Base-by-base conservation (phyloP, 768 basidiomycete genomes). In the Boletus bicolor region DNA sequence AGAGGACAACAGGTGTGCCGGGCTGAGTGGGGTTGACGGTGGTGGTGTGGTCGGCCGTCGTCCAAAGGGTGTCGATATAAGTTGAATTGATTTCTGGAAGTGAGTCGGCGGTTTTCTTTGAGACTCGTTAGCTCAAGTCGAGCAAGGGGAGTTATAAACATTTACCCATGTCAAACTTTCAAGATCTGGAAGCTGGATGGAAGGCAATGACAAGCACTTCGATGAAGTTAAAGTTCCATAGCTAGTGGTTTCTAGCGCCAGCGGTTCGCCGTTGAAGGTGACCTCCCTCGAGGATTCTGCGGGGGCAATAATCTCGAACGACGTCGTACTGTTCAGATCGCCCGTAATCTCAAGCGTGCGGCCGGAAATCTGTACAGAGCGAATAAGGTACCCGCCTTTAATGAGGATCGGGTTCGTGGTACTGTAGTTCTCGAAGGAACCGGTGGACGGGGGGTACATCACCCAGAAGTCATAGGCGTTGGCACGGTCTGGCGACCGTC, bases 391-490 rank as follows among this genome's bases (percentile, higher is more conserved):
- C 34, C 79, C 78, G 53, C 79, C 79, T 61, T 77, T 79, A 36
- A 81, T 68, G 43, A 79, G 73, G 45, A 80, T 72, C 1, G 79
- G 75, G 58, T 77, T 74, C 38, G 75, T 62, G 6, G 72, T 79
- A 52, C 64, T 75, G 55, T 68, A 70, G 51, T 59, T 69, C 6
- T 56, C 64, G 43, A 76, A 76, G 14, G 69, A 49, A 26, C 77
- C 75, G 4, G 63, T 58, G 11, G 74, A 66, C 1, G 75, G 78
- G 0, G 59, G 63, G 51, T 80, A 74, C 56, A 80, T 66, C 32
- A 79, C 74, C 80, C 80, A 81, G 64, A 79, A 80, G 53, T 79
- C 70, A 54, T 81, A 81, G 5, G 80, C 80, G 35, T 72, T 78
- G 39, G 68, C 65, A 37, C 78, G 79, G 61, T 82, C 80, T 80